Evolutionary conservation across 257 asterid species (phyloP), one percentile per base, ranked within the genome.

Genomic region (Lycium ferocissimum): DNA sequence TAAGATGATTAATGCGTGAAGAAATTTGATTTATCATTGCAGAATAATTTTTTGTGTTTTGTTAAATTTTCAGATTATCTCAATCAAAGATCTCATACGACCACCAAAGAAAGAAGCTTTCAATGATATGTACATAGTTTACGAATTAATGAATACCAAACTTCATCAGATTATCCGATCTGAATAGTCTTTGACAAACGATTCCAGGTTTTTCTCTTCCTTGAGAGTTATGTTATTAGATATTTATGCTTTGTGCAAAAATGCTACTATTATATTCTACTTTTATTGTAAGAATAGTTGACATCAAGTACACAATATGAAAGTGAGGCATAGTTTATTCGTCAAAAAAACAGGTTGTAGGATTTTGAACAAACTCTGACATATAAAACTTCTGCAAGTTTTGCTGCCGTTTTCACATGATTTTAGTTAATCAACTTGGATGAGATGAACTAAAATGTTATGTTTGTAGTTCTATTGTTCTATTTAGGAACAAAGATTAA

Each of bases 121-220:
- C 86, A 91, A 92, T 75, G 98, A 95, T 87, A 98, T 94, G 51
- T 95, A 94, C 89, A 90, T 94, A 76, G 94, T 95, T 61, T 95
- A 90, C 86, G 98, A 94, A 80, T 83, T 95, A 89, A 89, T 95
- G 97, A 97, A 95, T 84, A 95, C 97, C 1, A 97, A 93, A 83
- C 91, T 95, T 90, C 97, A 95, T 86, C 98, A 95, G 90, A 94
- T 95, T n/a, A 95, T 94, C 83, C 95, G 97, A 47, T 94, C 98
- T 18, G 91, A 92, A 86, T 97, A 94, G 86, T 89, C 89, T 43
- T 85, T 95, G 73, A 95, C 92, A 0, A 93, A 93, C 81, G 98
- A 94, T 84, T 98, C 82, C 98, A 94, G 97, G 98, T 94, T 59
- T 62, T 67, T 22, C 43, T 22, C 84, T 53, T 22, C 35, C 18